Conservation (phyloP, 2,329 filamentous ascomycete species). For the Colletotrichum destructivum region DNA sequence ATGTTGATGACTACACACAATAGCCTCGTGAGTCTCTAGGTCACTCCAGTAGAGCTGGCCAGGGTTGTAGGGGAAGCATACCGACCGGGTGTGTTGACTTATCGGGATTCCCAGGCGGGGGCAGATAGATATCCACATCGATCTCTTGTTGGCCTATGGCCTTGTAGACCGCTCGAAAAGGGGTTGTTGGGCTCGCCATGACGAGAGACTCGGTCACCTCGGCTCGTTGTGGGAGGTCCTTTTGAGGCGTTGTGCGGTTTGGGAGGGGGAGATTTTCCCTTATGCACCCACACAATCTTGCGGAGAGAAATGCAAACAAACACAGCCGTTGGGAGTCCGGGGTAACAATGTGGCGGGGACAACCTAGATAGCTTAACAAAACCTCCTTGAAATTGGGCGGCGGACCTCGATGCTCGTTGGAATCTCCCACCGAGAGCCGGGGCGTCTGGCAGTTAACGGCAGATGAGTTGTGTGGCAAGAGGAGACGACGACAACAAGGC, state of each 20-base stretch:
- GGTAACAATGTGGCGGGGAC: slow-evolving; percentile 27
- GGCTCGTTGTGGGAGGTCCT: slow-evolving; percentile 1
- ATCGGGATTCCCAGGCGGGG: slow-evolving; percentile 20
- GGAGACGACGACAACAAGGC: background rate
- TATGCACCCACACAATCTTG: background rate
- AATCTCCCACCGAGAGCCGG: slow-evolving; percentile 18
- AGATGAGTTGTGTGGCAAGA: slow-evolving; percentile 15
- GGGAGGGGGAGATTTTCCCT: too few relatives aligned
- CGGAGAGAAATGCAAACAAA: background rate
- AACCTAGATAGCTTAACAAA: slow-evolving; percentile 30
- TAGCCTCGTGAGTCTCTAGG: slow-evolving; percentile 15
- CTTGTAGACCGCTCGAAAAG: slow-evolving; percentile 50
- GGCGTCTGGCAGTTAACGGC: slow-evolving; percentile 15
- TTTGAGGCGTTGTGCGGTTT: too few relatives aligned
- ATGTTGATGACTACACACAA: slow-evolving; percentile 55
- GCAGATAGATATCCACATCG: slow-evolving; percentile 50
- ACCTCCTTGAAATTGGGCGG: background rate
- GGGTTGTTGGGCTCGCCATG: slow-evolving; percentile 38
- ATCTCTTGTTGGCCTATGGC: slow-evolving; percentile 47
- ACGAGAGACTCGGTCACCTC: slow-evolving; percentile 3
- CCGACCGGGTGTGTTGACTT: slow-evolving; percentile 31
- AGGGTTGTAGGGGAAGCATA: slow-evolving; percentile 13
- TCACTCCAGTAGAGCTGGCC: background rate
- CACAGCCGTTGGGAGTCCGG: slow-evolving; percentile 10
- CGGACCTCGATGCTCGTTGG: slow-evolving; percentile 2